Evolutionary conservation across 306 rosid genomes (phyloP), one percentile per base, ranked within the genome.

Genomic region (barrel medic (Medicago truncatula)): DNA sequence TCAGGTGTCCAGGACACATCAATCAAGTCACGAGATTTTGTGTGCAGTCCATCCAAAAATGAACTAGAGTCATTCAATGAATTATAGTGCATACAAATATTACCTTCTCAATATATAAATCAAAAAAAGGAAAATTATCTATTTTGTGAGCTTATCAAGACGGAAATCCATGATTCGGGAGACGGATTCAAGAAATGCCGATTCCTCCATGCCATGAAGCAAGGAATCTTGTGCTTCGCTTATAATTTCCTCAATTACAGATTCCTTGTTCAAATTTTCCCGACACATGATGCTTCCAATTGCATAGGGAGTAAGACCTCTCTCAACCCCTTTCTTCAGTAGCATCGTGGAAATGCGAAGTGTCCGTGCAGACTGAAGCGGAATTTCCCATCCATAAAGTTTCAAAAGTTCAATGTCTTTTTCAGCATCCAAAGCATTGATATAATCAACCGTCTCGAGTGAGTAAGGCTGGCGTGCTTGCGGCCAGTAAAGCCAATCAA

Each of bases 401-500:
- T 86, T 85, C 79, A 91, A 43, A 67, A 91, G 86, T 36, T 87
- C 85, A 41, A 91, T 76, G 71, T 91, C 97, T 76, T 81, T 82
- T 70, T 87, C 94, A 16, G 94, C 90, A 69, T 91, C 92, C 58
- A 91, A 76, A 14, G 89, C 83, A n/a, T 91, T 86, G 44, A 91
- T 80, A 75, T 91, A 91, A 36, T 89, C 88, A 49, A 89, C 16
- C 17, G 84, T 78, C 36, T 81, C 89, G 16, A 83, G 75, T 61
- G 97, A 86, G 83, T 82, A 91, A 39, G 87, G 91, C 66, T 81
- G 82, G 28, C 63, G 85, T 40, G 91, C 86, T 79, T 89, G 97
- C 9, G 92, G 97, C 97, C 97, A 91, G 74, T 91, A 91, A 75
- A 91, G 94, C 97, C 97, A 91, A 40, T 91, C 97, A 68, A 91